These are phyloP conservation scores for Nothophoma quercina DNA, from an alignment of 2,329 filamentous ascomycete genomes.

Conservation along the genomic window DNA sequence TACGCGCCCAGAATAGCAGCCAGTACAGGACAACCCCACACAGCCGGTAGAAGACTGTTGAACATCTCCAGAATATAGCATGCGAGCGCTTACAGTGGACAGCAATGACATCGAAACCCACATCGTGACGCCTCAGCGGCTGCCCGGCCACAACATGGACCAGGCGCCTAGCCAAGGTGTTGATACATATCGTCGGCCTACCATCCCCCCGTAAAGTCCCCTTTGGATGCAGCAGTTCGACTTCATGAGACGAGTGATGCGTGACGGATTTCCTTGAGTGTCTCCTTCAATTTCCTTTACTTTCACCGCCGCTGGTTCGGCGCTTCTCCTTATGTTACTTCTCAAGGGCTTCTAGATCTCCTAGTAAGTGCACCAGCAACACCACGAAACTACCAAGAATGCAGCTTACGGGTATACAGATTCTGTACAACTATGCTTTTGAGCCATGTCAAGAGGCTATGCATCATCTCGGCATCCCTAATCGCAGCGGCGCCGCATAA, in stretches of 20 bases:
- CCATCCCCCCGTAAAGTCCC: conserved; percentile 31
- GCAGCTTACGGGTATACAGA: conserved; percentile 41
- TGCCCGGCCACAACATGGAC: conserved; percentile 42
- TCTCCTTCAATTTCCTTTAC: conserved; percentile 47
- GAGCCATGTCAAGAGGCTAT: conserved; percentile 48
- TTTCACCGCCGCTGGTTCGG: conserved; percentile 47
- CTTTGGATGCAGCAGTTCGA: conserved; percentile 38
- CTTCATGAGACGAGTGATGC: conserved; percentile 45
- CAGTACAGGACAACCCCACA: conserved; percentile 40
- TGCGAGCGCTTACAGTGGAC: conserved; percentile 46
- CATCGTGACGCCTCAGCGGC: conserved; percentile 47
- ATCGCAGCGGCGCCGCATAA: conserved; percentile 42
- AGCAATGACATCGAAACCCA: conserved; percentile 37
- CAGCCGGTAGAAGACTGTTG: conserved; percentile 33
- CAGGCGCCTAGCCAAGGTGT: conserved; percentile 37
- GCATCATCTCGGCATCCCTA: conserved; percentile 46
- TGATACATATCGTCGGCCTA: conserved; percentile 49
- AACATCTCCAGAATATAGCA: conserved; percentile 25
- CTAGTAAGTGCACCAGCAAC: conserved; percentile 36
- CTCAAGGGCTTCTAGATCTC: conserved; percentile 33
- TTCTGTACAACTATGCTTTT: conserved; percentile 51
- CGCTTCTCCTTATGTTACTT: conserved; percentile 44
- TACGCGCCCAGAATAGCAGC: conserved; percentile 43
- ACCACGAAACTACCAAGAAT: conserved; percentile 22
- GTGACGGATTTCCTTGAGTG: conserved; percentile 48